Evolutionary conservation across 75 land plant species (phyloP).

Genomic region (Ceratopteris richardii): DNA sequence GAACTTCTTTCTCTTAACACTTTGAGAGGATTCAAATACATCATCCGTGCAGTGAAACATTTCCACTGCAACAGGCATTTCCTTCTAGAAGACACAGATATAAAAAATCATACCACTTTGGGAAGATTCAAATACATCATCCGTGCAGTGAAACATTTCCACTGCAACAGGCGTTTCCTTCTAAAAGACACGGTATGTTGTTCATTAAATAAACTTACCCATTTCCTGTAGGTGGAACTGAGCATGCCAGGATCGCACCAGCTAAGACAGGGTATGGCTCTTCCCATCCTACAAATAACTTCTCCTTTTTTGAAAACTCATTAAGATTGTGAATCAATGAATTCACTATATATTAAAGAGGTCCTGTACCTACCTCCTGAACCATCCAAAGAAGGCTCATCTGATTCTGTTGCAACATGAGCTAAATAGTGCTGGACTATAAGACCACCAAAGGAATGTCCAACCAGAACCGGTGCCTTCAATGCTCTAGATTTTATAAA

Average conservation of each 20-base stretch:
- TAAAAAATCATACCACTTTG: not conserved
- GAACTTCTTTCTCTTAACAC: too few species aligned
- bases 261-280: constrained; percentile 39
- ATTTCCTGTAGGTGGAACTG: constrained; percentile 93
- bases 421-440: constrained; percentile 61
- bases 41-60: too few species aligned
- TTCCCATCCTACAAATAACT: constrained; percentile 13
- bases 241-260: constrained; percentile 70
- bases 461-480: constrained; percentile 57
- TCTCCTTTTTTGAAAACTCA: not conserved
- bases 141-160: too few species aligned
- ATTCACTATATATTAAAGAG: not conserved
- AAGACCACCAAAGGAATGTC: constrained; percentile 86
- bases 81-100: too few species aligned
- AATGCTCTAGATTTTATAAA: constrained; percentile 39
- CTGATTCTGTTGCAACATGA: not conserved
- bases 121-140: too few species aligned
- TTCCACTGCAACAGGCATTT: too few species aligned
- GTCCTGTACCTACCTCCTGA: too few species aligned
- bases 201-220: too few species aligned
- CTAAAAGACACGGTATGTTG: too few species aligned
- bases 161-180: too few species aligned
- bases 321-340: not conserved
- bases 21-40: too few species aligned
- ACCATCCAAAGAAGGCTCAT: not conserved